phyloP scores from a whole-genome alignment of 371 early-diverging fungal genomes.

The Mucor irregularis region DNA sequence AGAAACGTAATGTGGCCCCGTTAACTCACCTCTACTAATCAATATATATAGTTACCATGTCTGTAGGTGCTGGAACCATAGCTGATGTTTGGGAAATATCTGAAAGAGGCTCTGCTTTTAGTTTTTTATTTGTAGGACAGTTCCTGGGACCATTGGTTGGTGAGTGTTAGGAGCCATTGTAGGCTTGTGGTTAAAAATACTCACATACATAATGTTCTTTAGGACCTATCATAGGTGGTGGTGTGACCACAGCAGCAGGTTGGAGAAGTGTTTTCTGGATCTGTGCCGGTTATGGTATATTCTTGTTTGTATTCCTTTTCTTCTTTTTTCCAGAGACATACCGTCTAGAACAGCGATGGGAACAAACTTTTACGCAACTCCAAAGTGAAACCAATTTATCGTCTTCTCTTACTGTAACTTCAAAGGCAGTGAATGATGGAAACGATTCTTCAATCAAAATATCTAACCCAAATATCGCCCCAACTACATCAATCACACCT shows the following conservation, averaged over 20 bases:
- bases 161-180: constrained; percentile 5
- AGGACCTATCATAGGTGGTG: constrained; percentile 46
- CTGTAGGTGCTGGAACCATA: constrained; percentile 45
- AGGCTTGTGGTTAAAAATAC: too few species aligned
- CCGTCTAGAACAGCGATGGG: constrained; percentile 41
- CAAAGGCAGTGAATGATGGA: not conserved
- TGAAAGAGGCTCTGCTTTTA: constrained; percentile 43
- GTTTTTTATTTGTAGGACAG: constrained; percentile 57
- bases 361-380: not conserved
- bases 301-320: constrained; percentile 55
- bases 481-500: too few species aligned
- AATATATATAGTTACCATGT: constrained; percentile 31
- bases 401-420: too few species aligned
- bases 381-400: constrained; percentile 3
- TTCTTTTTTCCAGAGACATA: constrained; percentile 75
- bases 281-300: constrained; percentile 58
- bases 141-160: constrained; percentile 57
- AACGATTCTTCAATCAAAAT: not conserved
- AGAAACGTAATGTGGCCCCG: too few species aligned
- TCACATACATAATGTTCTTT: not conserved
- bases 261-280: constrained; percentile 74
- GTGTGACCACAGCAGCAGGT: constrained; percentile 39
- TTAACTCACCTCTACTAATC: too few species aligned
- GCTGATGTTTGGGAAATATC: constrained; percentile 41
- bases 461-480: too few species aligned